Evolutionary conservation across 176 grass and related monocot species (phyloP).

Genomic region (Oryza meridionalis): DNA sequence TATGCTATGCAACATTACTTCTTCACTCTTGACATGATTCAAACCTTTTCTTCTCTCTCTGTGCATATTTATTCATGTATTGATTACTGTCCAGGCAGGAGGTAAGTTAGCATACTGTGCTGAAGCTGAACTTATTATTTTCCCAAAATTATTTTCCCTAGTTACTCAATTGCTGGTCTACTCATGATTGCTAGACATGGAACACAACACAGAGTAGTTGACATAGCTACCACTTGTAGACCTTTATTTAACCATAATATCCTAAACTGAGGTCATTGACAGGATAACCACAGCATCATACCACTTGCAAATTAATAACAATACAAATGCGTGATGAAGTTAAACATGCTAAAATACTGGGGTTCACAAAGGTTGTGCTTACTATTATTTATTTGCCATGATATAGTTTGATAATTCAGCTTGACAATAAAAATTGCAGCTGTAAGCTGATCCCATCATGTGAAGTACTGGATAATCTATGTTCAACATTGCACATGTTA

Average conservation of each 20-base stretch:
- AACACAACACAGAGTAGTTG: neutral
- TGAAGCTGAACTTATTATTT: too few species aligned
- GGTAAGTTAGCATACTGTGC: too few species aligned
- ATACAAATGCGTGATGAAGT: neutral
- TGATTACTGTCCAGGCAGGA: too few species aligned
- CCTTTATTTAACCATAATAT: neutral
- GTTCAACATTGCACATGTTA: neutral
- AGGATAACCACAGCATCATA: neutral
- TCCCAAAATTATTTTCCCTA: neutral
- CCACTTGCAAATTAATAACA: conserved; percentile 10
- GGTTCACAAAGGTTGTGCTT: neutral
- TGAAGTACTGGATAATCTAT: neutral
- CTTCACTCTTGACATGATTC: neutral
- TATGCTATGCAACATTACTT: neutral
- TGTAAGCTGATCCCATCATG: neutral
- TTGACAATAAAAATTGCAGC: neutral
- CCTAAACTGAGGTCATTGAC: neutral
- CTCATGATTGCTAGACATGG: neutral
- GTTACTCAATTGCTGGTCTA: neutral
- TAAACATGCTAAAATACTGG: neutral
- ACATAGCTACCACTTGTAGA: neutral
- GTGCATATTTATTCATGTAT: neutral
- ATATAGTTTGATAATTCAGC: neutral
- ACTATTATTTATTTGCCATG: neutral
- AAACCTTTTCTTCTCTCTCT: neutral